Evolutionary conservation across 192 early-diverging fungal genomes (phyloP), one percentile per base, ranked within the genome.

Genomic region (Coemansia sp.): DNA sequence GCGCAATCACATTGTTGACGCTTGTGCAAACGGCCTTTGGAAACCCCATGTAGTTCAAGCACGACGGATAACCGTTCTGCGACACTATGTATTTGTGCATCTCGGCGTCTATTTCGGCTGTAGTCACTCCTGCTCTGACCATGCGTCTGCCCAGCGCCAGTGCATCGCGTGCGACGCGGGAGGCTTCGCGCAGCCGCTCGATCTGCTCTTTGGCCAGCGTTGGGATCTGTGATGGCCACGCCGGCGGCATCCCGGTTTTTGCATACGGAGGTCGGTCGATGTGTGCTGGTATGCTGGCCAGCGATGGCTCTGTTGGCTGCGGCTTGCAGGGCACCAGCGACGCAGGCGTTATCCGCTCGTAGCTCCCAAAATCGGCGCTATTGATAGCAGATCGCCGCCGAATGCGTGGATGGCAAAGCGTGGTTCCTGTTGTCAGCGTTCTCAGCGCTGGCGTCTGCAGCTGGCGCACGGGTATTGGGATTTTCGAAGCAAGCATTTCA

Each of bases 1-100:
- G 92, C 0, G 89, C 90, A 59, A 94, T 89, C 33, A 94, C 83
- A 77, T 94, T 94, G 80, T 93, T 93, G 54, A 93, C 72, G 64
- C 89, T 90, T 17, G 91, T 94, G 73, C 92, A 94, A 5, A 91
- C 72, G 7, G 91, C 86, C 57, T 78, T 80, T 16, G 92, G 91
- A 64, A 90, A 94, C 0, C 89, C 88, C 68, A 84, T 72, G 73
- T 94, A 93, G 66, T 87, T 84, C 10, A 94, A 79, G n/a, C 91
- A 91, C 28, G 89, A 91, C 22, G 91, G 90, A 51, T 92, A 93
- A 1, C 88, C 93, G 22, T 69, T 73, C 14, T 71, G 60, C 4
- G 48, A 40, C 18, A 90, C 54, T 45, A 91, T 86, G 22, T 73
- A 79, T 20, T 62, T 72, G 66, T 92, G 89, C 11, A 91, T 48